Conservation (phyloP, 2,329 filamentous ascomycete species). For the Shiraia bambusicola region DNA sequence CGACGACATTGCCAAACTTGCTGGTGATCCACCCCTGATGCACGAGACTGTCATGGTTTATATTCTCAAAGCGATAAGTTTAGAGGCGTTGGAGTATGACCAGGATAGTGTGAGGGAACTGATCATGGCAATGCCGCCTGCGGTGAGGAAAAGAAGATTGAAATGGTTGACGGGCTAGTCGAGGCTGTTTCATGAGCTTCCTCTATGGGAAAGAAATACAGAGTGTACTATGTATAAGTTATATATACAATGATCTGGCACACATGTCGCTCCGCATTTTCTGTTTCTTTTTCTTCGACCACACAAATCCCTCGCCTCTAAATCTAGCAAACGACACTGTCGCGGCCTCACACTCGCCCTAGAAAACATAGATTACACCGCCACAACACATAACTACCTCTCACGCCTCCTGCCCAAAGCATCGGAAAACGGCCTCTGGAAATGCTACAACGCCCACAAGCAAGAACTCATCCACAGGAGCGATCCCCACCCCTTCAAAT, state of each 20-base stretch:
- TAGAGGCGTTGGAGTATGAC: constrained; percentile 33
- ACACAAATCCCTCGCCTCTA: no score
- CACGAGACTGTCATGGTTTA: constrained; percentile 32
- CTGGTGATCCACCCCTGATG: constrained; percentile 35
- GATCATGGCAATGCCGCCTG: constrained; percentile 22
- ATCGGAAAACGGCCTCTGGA: background rate
- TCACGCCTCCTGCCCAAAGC: background rate
- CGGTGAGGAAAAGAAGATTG: constrained; percentile 29
- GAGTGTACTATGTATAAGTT: no score
- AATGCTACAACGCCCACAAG: background rate
- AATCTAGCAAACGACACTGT: no score
- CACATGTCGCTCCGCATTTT: no score
- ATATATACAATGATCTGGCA: background rate
- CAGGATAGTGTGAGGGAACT: constrained; percentile 21
- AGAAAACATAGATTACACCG: no score
- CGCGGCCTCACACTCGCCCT: no score
- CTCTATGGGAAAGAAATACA: background rate
- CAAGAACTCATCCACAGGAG: background rate
- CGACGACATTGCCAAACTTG: constrained; percentile 20
- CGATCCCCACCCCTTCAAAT: background rate
- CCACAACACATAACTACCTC: background rate
- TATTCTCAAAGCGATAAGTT: constrained; percentile 31
- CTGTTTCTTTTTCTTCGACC: no score
- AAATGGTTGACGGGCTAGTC: constrained; percentile 25
- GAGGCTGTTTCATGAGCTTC: constrained; percentile 8